A percentile compares a stretch with the other conserved stretches of the same genome.
Evolutionary conservation across 2,329 filamentous ascomycete genomes (phyloP).

Genomic region (Fonsecaea multimorphosa): DNA sequence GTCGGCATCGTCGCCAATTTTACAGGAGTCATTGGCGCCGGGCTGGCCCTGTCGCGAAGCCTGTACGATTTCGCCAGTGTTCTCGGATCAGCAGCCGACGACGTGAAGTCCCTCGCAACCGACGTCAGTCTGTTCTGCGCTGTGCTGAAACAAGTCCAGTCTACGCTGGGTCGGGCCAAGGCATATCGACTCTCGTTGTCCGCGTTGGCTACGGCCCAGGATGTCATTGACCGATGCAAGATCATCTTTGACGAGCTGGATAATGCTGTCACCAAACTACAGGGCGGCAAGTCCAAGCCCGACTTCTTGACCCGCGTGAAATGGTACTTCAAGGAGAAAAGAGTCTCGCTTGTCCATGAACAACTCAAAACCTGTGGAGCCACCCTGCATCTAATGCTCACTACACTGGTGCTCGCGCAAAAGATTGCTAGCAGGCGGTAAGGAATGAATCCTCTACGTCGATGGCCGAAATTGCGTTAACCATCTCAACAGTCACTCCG

Average conservation of each 20-base stretch:
- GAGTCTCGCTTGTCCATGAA: constrained; percentile 15
- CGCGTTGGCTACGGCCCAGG: constrained; percentile 11
- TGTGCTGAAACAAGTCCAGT: constrained; percentile 19
- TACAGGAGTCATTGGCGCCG: constrained; percentile 10
- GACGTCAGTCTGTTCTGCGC: constrained; percentile 20
- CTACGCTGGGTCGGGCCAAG: constrained; percentile 13
- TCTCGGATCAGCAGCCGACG: constrained; percentile 12
- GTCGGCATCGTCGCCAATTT: constrained; percentile 11
- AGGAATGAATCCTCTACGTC: too few relatives aligned
- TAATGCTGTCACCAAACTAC: not conserved
- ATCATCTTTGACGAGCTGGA: constrained; percentile 7
- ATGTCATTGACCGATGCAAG: constrained; percentile 14
- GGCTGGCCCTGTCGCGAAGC: constrained; percentile 1
- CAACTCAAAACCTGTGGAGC: constrained; percentile 14
- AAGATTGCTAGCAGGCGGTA: constrained; percentile 15
- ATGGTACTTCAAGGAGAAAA: constrained; percentile 19
- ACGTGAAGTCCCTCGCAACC: constrained; percentile 15
- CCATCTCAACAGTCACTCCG: constrained; percentile 5
- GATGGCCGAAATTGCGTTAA: too few relatives aligned
- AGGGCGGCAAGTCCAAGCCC: not conserved
- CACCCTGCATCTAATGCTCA: constrained; percentile 18
- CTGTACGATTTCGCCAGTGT: constrained; percentile 21
- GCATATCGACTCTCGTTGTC: constrained; percentile 18
- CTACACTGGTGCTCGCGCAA: constrained; percentile 13
- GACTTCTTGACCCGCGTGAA: constrained; percentile 12